A percentile compares a stretch with the other conserved stretches of the same genome.
phyloP scores from a whole-genome alignment of 495 filamentous ascomycete species.

The Xylaria nigripes region DNA sequence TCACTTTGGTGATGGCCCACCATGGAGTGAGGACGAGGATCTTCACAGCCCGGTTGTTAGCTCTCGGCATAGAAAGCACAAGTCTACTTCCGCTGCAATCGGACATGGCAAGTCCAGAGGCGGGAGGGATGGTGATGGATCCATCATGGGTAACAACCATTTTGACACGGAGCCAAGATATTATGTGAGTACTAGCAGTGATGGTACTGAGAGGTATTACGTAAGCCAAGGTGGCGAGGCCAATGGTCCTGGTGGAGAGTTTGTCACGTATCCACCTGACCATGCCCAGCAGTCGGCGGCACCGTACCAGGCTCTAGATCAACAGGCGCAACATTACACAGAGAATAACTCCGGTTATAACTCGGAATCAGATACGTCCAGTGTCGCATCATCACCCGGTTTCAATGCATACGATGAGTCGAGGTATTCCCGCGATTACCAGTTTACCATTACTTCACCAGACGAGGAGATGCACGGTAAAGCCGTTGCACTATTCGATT shows the following conservation, averaged over 20 bases:
- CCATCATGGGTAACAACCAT: conserved; percentile 33
- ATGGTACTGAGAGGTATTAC: conserved; percentile 73
- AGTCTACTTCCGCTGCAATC: conserved; percentile 51
- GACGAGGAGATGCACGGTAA: conserved; percentile 98
- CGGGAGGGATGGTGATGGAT: conserved; percentile 36
- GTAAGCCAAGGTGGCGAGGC: conserved; percentile 60
- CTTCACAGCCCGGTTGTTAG: conserved; percentile 80
- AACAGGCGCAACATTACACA: conserved; percentile 48
- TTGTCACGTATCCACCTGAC: conserved; percentile 67
- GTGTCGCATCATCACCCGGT: conserved; percentile 43
- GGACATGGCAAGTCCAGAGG: conserved; percentile 32
- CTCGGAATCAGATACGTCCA: conserved; percentile 56
- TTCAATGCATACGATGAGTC: conserved; percentile 48
- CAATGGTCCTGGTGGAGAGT: conserved; percentile 69
- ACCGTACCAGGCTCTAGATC: conserved; percentile 34
- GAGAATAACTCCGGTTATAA: conserved; percentile 42
- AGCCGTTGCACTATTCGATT: conserved; percentile 91
- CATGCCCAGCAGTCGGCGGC: conserved; percentile 48
- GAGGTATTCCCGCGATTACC: conserved; percentile 79
- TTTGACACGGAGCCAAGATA: conserved; percentile 52
- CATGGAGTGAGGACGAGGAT: conserved; percentile 97
- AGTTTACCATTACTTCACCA: conserved; percentile 89
- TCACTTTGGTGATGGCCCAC: conserved; percentile 83
- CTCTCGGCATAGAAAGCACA: conserved; percentile 74
- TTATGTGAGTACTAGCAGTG: conserved; percentile 57